Percentiles rank a stretch among this genome's conserved stretches.
These are phyloP conservation scores for Millerozyma acaciae DNA, from an alignment of 805 yeast species.

Conservation along the genomic window DNA sequence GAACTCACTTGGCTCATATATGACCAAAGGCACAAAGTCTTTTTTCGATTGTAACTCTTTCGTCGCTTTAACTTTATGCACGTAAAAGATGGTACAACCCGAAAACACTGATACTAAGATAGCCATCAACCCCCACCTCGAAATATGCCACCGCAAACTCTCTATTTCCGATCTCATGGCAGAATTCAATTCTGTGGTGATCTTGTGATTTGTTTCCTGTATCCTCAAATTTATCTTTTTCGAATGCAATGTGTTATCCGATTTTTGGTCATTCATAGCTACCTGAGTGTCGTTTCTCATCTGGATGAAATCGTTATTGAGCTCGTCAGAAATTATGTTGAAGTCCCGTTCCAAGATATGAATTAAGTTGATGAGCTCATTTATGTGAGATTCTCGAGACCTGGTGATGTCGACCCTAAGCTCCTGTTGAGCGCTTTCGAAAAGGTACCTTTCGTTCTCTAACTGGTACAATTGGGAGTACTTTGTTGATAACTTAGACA, in stretches of 20 bases:
- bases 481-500: constrained; percentile 40
- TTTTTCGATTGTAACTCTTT: constrained; percentile 19
- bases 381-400: constrained; percentile 65
- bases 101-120: constrained; percentile 62
- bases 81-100: constrained; percentile 49
- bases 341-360: constrained; percentile 70
- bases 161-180: constrained; percentile 86
- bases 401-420: constrained; percentile 72
- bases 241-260: constrained; percentile 74
- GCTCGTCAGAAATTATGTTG: constrained; percentile 70
- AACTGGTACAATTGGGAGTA: constrained; percentile 61
- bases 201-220: constrained; percentile 81
- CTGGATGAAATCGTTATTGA: constrained; percentile 55
- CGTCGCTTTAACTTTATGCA: constrained; percentile 26
- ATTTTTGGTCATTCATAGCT: constrained; percentile 80
- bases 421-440: constrained; percentile 91
- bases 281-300: constrained; percentile 75
- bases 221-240: constrained; percentile 63
- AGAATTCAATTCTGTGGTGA: constrained; percentile 74
- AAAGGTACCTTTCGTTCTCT: constrained; percentile 83
- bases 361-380: constrained; percentile 61
- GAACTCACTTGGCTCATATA: constrained; percentile 46
- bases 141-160: constrained; percentile 86
- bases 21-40: constrained; percentile 40
- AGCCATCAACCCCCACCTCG: constrained; percentile 81